Percentiles rank a stretch among this genome's conserved stretches.
phyloP scores from a whole-genome alignment of 768 basidiomycete genomes.

The Omphalotus guepiniiformis region DNA sequence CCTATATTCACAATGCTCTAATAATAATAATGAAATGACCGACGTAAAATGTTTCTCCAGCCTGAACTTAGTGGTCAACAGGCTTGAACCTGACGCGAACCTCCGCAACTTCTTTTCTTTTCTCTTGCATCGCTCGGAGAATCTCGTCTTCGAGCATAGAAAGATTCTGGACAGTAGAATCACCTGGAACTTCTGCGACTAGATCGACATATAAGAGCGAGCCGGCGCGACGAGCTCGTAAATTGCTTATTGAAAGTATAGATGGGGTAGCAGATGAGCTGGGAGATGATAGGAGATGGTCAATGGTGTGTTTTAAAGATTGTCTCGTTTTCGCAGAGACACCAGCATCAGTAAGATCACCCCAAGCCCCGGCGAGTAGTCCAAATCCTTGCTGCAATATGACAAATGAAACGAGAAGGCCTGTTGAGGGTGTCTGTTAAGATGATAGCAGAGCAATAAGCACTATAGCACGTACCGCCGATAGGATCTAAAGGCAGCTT shows the following conservation, averaged over 20 bases:
- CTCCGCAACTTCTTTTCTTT: slow-evolving; percentile 65
- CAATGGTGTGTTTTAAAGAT: slow-evolving; percentile 51
- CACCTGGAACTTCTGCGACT: slow-evolving; percentile 61
- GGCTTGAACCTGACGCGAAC: slow-evolving; percentile 64
- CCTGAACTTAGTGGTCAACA: slow-evolving; percentile 21
- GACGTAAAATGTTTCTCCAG: too few relatives aligned
- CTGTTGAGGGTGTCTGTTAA: slow-evolving; percentile 30
- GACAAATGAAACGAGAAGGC: slow-evolving; percentile 83
- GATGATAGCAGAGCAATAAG: slow-evolving; percentile 6
- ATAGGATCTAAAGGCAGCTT: slow-evolving; percentile 88
- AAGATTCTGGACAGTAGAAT: slow-evolving; percentile 54
- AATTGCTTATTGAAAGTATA: slow-evolving; percentile 43
- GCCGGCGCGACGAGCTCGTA: slow-evolving; percentile 76
- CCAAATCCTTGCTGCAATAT: slow-evolving; percentile 76
- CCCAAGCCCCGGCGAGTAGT: slow-evolving; percentile 65
- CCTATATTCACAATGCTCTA: too few relatives aligned
- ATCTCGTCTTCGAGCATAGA: slow-evolving; percentile 63
- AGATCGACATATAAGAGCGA: slow-evolving; percentile 84
- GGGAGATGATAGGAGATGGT: slow-evolving; percentile 43
- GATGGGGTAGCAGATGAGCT: slow-evolving; percentile 19
- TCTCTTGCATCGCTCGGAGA: slow-evolving; percentile 44
- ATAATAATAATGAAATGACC: too few relatives aligned
- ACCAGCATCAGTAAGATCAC: slow-evolving; percentile 82
- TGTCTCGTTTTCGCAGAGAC: slow-evolving; percentile 53
- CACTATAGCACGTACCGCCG: slow-evolving; percentile 56